Conservation (phyloP, 345 rosid species). For the Hevea brasiliensis region DNA sequence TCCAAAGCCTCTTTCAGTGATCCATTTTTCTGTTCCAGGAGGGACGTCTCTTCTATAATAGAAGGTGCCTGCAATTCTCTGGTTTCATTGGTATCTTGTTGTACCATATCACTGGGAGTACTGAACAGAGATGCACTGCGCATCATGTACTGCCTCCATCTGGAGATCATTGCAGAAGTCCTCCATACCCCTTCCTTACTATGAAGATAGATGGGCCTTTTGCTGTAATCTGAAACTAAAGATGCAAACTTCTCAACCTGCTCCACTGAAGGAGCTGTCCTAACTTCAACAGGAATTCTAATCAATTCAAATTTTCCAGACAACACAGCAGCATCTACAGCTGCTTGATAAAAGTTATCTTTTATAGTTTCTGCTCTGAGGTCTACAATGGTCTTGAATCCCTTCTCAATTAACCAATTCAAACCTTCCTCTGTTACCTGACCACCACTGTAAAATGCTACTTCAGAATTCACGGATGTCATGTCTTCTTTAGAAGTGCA, state of each 20-base stretch:
- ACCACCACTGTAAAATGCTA: constrained; percentile 92
- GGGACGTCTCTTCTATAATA: constrained; percentile 29
- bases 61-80: constrained; percentile 26
- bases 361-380: constrained; percentile 74
- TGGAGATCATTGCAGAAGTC: constrained; percentile 84
- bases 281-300: constrained; percentile 75
- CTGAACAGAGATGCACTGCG: constrained; percentile 39
- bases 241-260: constrained; percentile 94
- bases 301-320: constrained; percentile 61
- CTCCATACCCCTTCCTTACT: constrained; percentile 94
- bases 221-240: constrained; percentile 65
- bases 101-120: constrained; percentile 19
- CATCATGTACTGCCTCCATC: constrained; percentile 91
- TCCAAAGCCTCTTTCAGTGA: constrained; percentile 31
- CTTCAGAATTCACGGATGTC: constrained; percentile 47
- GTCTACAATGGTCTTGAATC: constrained; percentile 87
- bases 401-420: constrained; percentile 73
- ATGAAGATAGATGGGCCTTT: constrained; percentile 82
- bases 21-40: constrained; percentile 38
- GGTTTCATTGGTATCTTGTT: constrained; percentile 21
- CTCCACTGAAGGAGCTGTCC: constrained; percentile 79
- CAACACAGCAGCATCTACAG: constrained; percentile 57
- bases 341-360: constrained; percentile 74
- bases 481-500: constrained; percentile 55
- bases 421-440: constrained; percentile 88